Base-by-base conservation (phyloP, 345 rosid species). In the Psidium friedrichsthalianum region DNA sequence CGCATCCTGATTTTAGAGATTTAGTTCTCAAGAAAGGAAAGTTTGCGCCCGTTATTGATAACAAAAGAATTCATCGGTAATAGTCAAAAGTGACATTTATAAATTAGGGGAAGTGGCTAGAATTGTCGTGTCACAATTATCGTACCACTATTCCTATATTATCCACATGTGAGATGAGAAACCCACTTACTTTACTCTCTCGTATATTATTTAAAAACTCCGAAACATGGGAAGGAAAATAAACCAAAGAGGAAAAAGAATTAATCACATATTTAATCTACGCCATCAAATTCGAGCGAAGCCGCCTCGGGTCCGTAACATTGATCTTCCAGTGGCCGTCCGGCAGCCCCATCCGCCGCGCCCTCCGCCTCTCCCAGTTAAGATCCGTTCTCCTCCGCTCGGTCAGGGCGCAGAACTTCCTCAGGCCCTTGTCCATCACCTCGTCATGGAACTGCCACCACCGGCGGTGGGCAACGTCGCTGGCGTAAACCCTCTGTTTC, bases 371-470 rank as follows among this genome's bases (percentile, higher is more conserved):
- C 85, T 95, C 96, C 98, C 96, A 93, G 51, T 95, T 94, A 87
- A 97, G 88, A 69, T 95, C 95, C 44, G 91, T 91, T 86, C 90
- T 94, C 87, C 99, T 90, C 87, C 84, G 47, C 85, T 93, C 88
- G 3, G 94, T 95, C 84, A 97, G 85, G 90, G 95, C 93, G 85
- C 99, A 97, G 84, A 92, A 87, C 85, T 56, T 91, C 57, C 94
- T 96, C 88, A 97, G 86, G 82, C 42, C 84, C 86, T 86, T 82
- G 25, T 93, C 95, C 98, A 97, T 95, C 32, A 88, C 82, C 54
- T 51, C 64, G 69, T 97, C 99, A 54, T 95, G 93, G 42, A 95
- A 88, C 82, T 86, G 89, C 99, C 99, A 95, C 99, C 98, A 97
- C 87, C 98, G 91, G 59, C 24, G 76, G 52, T 95, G 98, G 0